Conservation (phyloP, 306 rosid species). For the Prinsepia uniflora region DNA sequence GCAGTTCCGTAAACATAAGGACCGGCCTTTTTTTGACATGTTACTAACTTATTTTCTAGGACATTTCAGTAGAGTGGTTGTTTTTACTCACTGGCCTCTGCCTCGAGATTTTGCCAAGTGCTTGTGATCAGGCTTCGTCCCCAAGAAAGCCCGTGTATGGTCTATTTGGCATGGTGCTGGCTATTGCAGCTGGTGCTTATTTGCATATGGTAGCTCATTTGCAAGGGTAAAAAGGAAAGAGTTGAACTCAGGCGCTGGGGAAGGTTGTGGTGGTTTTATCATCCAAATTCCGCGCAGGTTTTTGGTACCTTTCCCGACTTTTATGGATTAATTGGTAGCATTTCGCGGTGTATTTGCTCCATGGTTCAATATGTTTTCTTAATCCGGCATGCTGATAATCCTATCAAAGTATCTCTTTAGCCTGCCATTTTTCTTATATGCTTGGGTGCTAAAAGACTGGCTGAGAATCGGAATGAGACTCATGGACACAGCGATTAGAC, state of each 20-base stretch:
- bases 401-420: neutral
- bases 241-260: neutral
- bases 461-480: neutral
- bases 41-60: too few relatives aligned
- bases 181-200: neutral
- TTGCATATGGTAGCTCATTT: neutral
- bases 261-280: neutral
- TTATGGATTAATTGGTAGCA: neutral
- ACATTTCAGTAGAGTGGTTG: neutral
- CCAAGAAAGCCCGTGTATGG: too few relatives aligned
- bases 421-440: slow-evolving; percentile 1
- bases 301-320: neutral
- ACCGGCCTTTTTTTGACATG: too few relatives aligned
- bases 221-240: neutral
- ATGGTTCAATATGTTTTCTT: neutral
- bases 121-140: neutral
- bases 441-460: neutral
- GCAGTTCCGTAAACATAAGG: neutral
- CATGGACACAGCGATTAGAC: neutral
- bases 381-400: neutral
- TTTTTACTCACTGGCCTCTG: neutral
- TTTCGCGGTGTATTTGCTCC: neutral
- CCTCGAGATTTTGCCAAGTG: neutral
- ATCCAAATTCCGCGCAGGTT: neutral
- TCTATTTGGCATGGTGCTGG: neutral